Evolutionary conservation across 164 flowering plant genomes (phyloP), one percentile per base, ranked within the genome.

Genomic region (grape (Vitis vinifera)): DNA sequence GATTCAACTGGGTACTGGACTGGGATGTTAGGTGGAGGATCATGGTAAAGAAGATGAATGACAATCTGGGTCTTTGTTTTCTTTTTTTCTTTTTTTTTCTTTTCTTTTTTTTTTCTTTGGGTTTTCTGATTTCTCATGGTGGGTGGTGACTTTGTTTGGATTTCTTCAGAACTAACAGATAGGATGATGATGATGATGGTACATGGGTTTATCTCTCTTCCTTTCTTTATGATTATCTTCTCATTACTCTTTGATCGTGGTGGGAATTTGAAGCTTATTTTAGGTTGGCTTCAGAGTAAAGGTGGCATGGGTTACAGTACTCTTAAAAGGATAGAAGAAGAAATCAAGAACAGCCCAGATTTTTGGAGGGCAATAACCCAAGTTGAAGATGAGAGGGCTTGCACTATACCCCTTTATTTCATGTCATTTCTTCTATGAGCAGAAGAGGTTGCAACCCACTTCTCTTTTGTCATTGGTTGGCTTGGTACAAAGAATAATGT

Each of bases 11-110:
- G 97, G 65, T 93, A 85, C 72, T 93, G 98, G 97, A 87, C 78
- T 88, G 95, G 97, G 59, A 87, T 90, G 86, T 68, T 90, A 63
- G 93, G 93, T 60, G 92, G 90, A 73, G 95, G 97, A 67, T 83
- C 96, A 74, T 90, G 92, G 92, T 93, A 81, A 83, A 68, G 17
- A 56, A 50, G 13, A 68, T 19, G 52, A 47, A 31, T 58, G 48
- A 62, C 30, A 29, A 47, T 76, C 3, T 68, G 30, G 59, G 37
- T 9, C 49, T 67, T 64, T 58, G 59, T 52, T 59, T 13, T 61
- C 23, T 66, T 66, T 17, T 67, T 65, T 61, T 64, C 62, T 27
- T 23, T 64, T 70, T 68, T 60, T 64, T 15, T 64, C 31, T 67
- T 70, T 66, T 48, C 23, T 19, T 3, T 10, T 66, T 59, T 31